Base-by-base conservation (phyloP, 768 basidiomycete genomes). In the Termitomyces sp. region DNA sequence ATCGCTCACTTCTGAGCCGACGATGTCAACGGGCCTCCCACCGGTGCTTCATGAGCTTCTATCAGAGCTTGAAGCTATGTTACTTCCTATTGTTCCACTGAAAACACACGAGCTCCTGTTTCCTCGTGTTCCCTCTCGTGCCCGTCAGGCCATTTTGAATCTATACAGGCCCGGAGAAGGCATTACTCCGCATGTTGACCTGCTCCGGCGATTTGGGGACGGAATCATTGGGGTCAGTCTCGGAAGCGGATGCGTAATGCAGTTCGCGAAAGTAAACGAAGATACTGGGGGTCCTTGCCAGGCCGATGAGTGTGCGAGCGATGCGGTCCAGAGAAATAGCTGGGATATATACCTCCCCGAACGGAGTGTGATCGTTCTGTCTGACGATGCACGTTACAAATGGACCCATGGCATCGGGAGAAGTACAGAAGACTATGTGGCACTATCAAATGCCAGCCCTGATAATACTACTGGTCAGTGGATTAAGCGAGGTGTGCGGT, bases 381-480 rank as follows among this genome's bases (percentile, higher is more conserved):
- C 85, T 4, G 85, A 84, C 34, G 87, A 89, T 34, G 92, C 95
- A 14, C 82, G 95, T 38, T 97, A 92, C 69, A 69, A 73, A 3
- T 98, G 93, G 92, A 84, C 83, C 9, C 95, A 98, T 70, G 95
- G 90, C 5, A 98, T 98, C 56, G 81, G 84, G 32, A 78, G 78
- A 53, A 73, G 81, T 52, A 72, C 63, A 37, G 75, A 77, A 38
- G 93, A 95, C 67, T 71, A 77, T 54, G 87, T 95, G 17, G 71
- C 77, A 66, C 54, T 57, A 44, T 59, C 64, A 23, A 59, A 57
- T 35, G 60, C 48, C 7, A 65, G 64, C 9, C 63, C 57, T 31
- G 67, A 54, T 16, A 62, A 57, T 11, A 32, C 60, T 25, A 23
- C 32, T 56, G 72, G 70, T 1, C 53, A 63, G 37, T 77, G 81